A percentile compares a stretch with the other conserved stretches of the same genome.
phyloP scores from a whole-genome alignment of 2,329 filamentous ascomycete species.

The Ophiostoma ulmi region DNA sequence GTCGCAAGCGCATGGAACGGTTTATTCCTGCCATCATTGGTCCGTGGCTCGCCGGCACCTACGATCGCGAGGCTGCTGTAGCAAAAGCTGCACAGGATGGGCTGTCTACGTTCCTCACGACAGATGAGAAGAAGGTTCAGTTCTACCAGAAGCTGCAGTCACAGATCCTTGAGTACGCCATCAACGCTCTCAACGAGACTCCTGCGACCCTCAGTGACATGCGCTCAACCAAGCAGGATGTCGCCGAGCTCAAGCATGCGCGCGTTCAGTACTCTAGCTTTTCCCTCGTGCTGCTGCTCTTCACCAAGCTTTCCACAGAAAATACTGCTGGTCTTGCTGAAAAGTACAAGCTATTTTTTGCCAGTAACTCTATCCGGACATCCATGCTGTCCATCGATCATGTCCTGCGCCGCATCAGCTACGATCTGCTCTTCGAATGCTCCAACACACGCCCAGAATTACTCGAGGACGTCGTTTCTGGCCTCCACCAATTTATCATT shows the following conservation, averaged over 20 bases:
- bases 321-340: constrained; percentile 57
- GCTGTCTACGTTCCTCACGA: constrained; percentile 68
- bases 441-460: constrained; percentile 45
- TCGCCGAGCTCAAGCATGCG: constrained; percentile 78
- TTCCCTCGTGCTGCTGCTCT: constrained; percentile 50
- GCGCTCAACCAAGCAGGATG: constrained; percentile 74
- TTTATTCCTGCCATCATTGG: constrained; percentile 72
- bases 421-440: constrained; percentile 47
- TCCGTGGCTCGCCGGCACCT: constrained; percentile 85
- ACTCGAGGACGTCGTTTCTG: constrained; percentile 46
- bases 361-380: constrained; percentile 61
- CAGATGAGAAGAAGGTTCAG: constrained; percentile 68
- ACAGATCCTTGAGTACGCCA: constrained; percentile 76
- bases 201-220: constrained; percentile 81
- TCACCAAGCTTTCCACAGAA: constrained; percentile 43
- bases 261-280: constrained; percentile 60
- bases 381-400: constrained; percentile 57
- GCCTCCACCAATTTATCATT: constrained; percentile 58
- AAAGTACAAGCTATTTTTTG: constrained; percentile 62
- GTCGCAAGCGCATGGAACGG: constrained; percentile 77
- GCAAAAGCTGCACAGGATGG: constrained; percentile 73
- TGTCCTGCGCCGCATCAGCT: constrained; percentile 47
- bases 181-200: constrained; percentile 74
- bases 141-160: constrained; percentile 79
- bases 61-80: constrained; percentile 76